These are phyloP conservation scores for Podila horticola DNA, from an alignment of 192 early-diverging fungal genomes.

Conservation along the genomic window DNA sequence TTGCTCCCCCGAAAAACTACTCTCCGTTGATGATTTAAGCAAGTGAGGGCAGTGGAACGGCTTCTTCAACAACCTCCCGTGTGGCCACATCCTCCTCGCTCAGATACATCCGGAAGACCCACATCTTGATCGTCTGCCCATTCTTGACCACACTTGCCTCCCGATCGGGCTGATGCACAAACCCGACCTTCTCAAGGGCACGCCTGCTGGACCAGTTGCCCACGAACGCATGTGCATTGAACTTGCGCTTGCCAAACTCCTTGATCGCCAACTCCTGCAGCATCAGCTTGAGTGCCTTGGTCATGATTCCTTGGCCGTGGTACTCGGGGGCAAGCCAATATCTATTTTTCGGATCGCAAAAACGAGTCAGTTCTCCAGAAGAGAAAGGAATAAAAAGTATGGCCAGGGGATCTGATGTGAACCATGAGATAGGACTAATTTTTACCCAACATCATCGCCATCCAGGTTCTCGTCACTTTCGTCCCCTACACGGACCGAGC, in stretches of 20 bases:
- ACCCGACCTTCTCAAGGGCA: slow-evolving; percentile 37
- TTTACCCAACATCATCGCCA: slow-evolving; percentile 44
- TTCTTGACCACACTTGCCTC: neutral
- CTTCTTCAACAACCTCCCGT: neutral
- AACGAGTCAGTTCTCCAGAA: neutral
- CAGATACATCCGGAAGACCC: slow-evolving; percentile 19
- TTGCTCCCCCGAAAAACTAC: no score
- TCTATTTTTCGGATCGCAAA: neutral
- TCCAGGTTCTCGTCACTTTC: slow-evolving; percentile 28
- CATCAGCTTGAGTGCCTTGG: slow-evolving; percentile 31
- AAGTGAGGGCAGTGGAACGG: slow-evolving; percentile 6
- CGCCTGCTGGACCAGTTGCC: slow-evolving; percentile 36
- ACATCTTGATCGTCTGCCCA: neutral
- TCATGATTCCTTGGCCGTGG: slow-evolving; percentile 39
- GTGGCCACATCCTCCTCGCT: slow-evolving; percentile 15
- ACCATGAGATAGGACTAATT: neutral
- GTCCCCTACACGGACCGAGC: slow-evolving; percentile 6
- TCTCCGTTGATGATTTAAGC: neutral
- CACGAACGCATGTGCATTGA: slow-evolving; percentile 18
- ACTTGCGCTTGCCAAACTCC: slow-evolving; percentile 44
- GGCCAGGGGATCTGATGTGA: neutral
- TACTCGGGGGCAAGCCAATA: slow-evolving; percentile 45
- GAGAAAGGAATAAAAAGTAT: neutral
- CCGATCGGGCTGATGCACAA: slow-evolving; percentile 13
- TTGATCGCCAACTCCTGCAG: slow-evolving; percentile 13